Conservation (phyloP, 768 basidiomycete genomes). For the Pulveroboletus ravenelii region DNA sequence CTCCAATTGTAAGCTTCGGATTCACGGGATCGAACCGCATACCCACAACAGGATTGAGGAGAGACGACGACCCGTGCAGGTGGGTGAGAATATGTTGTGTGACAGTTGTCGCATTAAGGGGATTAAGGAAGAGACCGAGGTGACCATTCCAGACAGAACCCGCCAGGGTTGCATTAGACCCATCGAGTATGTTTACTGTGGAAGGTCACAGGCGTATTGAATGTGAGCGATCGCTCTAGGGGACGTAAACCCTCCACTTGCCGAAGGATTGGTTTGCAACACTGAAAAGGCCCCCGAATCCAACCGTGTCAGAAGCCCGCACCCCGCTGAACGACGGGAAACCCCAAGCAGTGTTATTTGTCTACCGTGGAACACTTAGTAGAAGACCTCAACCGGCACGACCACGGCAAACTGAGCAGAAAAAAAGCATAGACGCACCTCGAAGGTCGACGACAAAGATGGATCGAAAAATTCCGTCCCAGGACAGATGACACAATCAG, state of each 20-base stretch:
- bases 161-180: slow-evolving; percentile 7
- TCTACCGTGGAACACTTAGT: slow-evolving; percentile 6
- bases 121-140: slow-evolving; percentile 25
- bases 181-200: slow-evolving; percentile 23
- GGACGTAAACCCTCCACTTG: neutral
- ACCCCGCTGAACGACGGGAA: slow-evolving; percentile 16
- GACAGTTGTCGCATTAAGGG: slow-evolving; percentile 12
- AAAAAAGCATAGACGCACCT: slow-evolving; percentile 12
- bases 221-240: neutral
- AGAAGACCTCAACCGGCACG: neutral
- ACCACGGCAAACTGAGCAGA: neutral
- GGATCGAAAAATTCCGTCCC: slow-evolving; percentile 19
- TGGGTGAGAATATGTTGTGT: slow-evolving; percentile 15
- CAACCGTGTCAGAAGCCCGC: slow-evolving; percentile 16
- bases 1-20: slow-evolving; percentile 30
- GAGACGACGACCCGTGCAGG: slow-evolving; percentile 17
- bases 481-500: slow-evolving; percentile 26
- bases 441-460: slow-evolving; percentile 20
- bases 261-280: slow-evolving; percentile 14
- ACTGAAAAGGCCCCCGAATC: slow-evolving; percentile 18
- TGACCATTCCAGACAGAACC: slow-evolving; percentile 16
- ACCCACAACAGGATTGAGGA: slow-evolving; percentile 30
- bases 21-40: slow-evolving; percentile 27
- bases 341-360: slow-evolving; percentile 15
- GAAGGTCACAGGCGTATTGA: neutral